Base-by-base conservation (phyloP, 768 basidiomycete genomes). In the Trametes meyenii region DNA sequence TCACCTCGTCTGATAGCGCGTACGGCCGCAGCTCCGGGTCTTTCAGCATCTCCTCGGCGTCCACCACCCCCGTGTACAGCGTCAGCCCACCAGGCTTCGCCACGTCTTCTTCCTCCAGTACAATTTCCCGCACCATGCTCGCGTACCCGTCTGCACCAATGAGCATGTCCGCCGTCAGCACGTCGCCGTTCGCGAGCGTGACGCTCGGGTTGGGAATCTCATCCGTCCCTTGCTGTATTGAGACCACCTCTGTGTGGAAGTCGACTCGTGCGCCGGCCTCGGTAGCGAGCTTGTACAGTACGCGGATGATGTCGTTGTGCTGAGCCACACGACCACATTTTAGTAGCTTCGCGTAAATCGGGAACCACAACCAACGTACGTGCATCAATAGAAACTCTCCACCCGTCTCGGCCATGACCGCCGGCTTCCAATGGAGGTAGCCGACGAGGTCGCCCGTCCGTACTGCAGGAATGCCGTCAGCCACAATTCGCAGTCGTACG, bases 131-230 rank as follows among this genome's bases (percentile, higher is more conserved):
- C n/a, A 78, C 71, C 33, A 80, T 23, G 21, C 84, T 84, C 16
- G 73, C 69, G 44, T 74, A 75, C 6, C 87, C 87, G 69, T 88
- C 87, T 3, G 87, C 86, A 35, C 83, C 86, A 19, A 88, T 77
- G 54, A 88, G 73, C 29, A 86, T 71, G 68, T 88, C 84, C 16
- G 80, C 81, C 16, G 64, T 66, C 10, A 85, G 56, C 13, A 67
- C 73, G 52, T 79, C 74, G 17, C 84, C 85, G 38, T 70, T 74
- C 23, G 77, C 76, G 24, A 79, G 57, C 23, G 55, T 64, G 17
- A 73, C 71, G 46, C 60, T 66, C 29, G 73, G 66, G 39, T 62
- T 64, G 10, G 63, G 61, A 8, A 55, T 36, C 29, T 48, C 44
- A 35, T 49, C 61, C 17, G 55, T 45, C 50, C 64, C 62, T 13